Base-by-base conservation (phyloP, 352 stramenopile species). In the Thraustotheca clavata region DNA sequence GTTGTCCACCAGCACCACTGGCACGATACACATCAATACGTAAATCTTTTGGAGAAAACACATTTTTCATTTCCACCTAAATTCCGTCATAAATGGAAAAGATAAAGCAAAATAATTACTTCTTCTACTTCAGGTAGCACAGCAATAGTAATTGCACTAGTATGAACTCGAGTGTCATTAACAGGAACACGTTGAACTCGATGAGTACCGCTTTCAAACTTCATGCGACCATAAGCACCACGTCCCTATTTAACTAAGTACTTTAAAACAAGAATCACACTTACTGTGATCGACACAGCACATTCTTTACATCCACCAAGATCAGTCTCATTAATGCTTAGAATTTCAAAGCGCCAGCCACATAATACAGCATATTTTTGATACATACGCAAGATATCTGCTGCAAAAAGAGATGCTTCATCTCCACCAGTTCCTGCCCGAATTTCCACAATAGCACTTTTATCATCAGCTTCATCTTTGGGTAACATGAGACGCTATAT, bases 181-280 rank as follows among this genome's bases (percentile, higher is more conserved):
- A 96, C 80, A 1, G 97, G 96, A 39, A 99, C 96, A 29, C 97
- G 86, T 74, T 99, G 96, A 16, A 99, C 96, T 49, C 96, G 88
- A 76, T 99, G 97, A 4, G 98, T 96, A 47, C 96, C 96, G 33
- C 89, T 97, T 72, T 99, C 96, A 74, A 96, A 99, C 71, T 99
- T 99, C 63, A 99, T 88, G 72, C 95, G 95, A n/a, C 89, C 96
- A 68, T 97, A 99, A 0, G 96, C 96, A 9, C 74, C 86, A 46
- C 80, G 77, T 0, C 83, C 83, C 57, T 65, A 20, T 7, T 16
- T 18, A 46, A n/a, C n/a, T n/a, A n/a, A 46, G n/a, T 46, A 46
- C n/a, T 34, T 24, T 39, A 8, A 48, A 34, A 18, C 2, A 59
- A 59, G 49, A 2, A 62, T 49, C 52, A 57, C 2, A 54, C 39